Conservation (phyloP, 208 protist genomes). For the Wallacemonas sp. region DNA sequence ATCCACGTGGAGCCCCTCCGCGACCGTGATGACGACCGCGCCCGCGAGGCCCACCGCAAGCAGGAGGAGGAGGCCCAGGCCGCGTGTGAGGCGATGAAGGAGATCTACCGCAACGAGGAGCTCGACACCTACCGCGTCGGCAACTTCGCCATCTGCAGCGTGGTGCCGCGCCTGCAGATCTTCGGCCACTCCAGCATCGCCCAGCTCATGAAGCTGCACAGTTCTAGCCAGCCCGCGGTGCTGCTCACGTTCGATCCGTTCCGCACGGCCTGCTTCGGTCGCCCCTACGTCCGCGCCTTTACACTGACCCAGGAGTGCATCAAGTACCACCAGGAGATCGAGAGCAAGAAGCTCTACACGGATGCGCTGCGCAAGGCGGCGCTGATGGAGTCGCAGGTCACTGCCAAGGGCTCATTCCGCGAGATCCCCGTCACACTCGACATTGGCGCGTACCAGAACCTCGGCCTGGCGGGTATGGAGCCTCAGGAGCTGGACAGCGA, state of each 20-base stretch:
- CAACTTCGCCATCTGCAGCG: conserved; percentile 53
- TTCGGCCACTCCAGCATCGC: conserved; percentile 22
- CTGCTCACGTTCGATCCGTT: conserved; percentile 74
- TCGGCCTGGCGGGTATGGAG: conserved; percentile 39
- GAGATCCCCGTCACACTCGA: conserved; percentile 68
- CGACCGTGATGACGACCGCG: conserved; percentile 33
- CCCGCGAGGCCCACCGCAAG: conserved; percentile 16
- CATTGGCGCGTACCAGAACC: conserved; percentile 60
- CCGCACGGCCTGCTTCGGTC: conserved; percentile 59
- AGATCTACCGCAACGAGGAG: conserved; percentile 45
- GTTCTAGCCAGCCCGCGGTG: conserved; percentile 47
- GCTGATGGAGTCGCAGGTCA: conserved; percentile 45
- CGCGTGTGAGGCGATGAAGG: conserved; percentile 27
- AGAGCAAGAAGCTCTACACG: conserved; percentile 14
- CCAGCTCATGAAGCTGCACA: conserved; percentile 48
- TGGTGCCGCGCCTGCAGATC: conserved; percentile 14
- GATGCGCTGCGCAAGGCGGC: background rate
- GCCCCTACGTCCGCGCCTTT: conserved; percentile 64
- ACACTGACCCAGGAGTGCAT: conserved; percentile 56
- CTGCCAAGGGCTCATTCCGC: conserved; percentile 48
- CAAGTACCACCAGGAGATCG: conserved; percentile 36
- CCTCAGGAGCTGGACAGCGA: conserved; percentile 26
- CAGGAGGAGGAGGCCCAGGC: conserved; percentile 18
- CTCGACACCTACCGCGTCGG: conserved; percentile 69
- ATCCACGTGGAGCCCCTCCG: conserved; percentile 11